Evolutionary conservation across 2,329 filamentous ascomycete genomes (phyloP).

Genomic region (Alternaria triticina): DNA sequence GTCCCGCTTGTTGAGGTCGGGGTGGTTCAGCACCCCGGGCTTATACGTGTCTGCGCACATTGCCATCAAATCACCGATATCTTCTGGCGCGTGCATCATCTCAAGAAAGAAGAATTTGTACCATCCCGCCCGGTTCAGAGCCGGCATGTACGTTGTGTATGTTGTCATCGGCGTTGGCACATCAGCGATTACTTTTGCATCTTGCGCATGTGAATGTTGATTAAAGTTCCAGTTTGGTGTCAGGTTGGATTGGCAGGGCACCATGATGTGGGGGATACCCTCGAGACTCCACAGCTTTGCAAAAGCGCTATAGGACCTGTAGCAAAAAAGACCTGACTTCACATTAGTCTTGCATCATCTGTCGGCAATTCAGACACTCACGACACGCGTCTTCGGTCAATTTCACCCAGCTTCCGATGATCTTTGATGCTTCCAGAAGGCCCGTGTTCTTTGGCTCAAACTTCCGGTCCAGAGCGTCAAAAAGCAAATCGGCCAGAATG

Average conservation of each 20-base stretch:
- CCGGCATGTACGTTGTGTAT: slow-evolving; percentile 40
- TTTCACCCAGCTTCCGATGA: slow-evolving; percentile 40
- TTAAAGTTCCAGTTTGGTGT: slow-evolving; percentile 41
- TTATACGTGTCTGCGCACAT: slow-evolving; percentile 43
- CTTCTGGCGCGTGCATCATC: slow-evolving; percentile 33
- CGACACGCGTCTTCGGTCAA: slow-evolving; percentile 36
- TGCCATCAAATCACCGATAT: slow-evolving; percentile 35
- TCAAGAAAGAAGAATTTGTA: slow-evolving; percentile 47
- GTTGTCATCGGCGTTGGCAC: slow-evolving; percentile 9
- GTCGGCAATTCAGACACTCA: slow-evolving; percentile 18
- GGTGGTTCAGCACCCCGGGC: slow-evolving; percentile 39
- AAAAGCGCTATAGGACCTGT: slow-evolving; percentile 38
- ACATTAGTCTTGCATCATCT: background rate
- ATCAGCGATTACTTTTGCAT: slow-evolving; percentile 26
- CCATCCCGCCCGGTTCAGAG: slow-evolving; percentile 45
- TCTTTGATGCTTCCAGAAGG: slow-evolving; percentile 42
- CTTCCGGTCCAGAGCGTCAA: slow-evolving; percentile 41
- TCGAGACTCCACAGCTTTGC: slow-evolving; percentile 42
- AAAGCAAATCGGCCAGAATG: slow-evolving; percentile 43
- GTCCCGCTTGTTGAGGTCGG: slow-evolving; percentile 40
- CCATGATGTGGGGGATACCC: slow-evolving; percentile 44
- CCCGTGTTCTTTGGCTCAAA: slow-evolving; percentile 45
- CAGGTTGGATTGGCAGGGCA: slow-evolving; percentile 35
- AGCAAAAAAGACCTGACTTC: slow-evolving; percentile 33
- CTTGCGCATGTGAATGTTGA: slow-evolving; percentile 29